Base-by-base conservation (phyloP, 164 flowering plant species). In the Vitis amurensis region DNA sequence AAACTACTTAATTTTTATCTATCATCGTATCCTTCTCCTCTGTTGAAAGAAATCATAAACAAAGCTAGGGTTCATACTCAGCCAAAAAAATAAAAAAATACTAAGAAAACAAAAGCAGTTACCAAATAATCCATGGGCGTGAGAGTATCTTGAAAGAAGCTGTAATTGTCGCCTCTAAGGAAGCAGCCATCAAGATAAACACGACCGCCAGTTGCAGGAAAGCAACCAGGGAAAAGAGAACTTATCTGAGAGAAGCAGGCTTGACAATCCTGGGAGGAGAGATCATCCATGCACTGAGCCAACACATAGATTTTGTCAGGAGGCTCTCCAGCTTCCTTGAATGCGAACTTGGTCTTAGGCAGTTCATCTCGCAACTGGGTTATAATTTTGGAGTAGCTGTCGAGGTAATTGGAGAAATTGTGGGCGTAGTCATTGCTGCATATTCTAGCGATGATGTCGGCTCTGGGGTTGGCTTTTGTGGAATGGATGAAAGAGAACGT, bases 111-210 rank as follows among this genome's bases (percentile, higher is more conserved):
- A 29, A 31, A 44, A 50, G 14, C 50, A n/a, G 15, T 23, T 50
- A 70, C 12, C n/a, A 5, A 37, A 71, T 73, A 73, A 51, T 75
- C 78, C 12, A 13, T 29, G n/a, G 52, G 62, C 8, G 29, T 12
- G 15, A 37, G 0, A 5, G 61, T 9, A 16, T 80, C 81, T 0
- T 61, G 4, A 53, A 11, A 78, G 69, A 83, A 85, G 44, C 67
- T 69, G 59, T 80, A 78, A 64, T 80, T 82, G 0, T 81, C 84
- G 2, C 59, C 68, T 52, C 85, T 76, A 7, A 82, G 57, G 37
- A 74, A 85, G 60, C 89, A 85, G 2, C 85, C 85, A 27, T 83
- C 85, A 16, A 79, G 71, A 61, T 68, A 80, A 71, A 83, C 71
- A 13, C 76, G 80, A 9, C 78, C 86, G 1, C 84, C 83, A 30